Evolutionary conservation across 2,329 filamentous ascomycete species (phyloP).

Genomic region (Diaporthe sp.): DNA sequence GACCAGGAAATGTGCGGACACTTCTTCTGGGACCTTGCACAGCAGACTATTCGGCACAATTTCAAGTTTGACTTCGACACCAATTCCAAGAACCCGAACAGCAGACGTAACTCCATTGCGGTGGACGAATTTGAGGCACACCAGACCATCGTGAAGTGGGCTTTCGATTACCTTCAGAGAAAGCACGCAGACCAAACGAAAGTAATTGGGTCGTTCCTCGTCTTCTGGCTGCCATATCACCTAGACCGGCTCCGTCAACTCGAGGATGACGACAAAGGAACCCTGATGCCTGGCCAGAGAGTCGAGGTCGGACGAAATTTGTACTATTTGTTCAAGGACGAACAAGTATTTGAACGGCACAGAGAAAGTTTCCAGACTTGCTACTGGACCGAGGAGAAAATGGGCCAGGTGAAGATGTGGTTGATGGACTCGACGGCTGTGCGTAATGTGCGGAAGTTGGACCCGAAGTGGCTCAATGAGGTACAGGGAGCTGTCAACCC

Average conservation of each 20-base stretch:
- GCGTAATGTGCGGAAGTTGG: slow-evolving; percentile 41
- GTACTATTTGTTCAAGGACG: slow-evolving; percentile 44
- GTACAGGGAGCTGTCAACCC: slow-evolving; percentile 38
- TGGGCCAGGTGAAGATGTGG: slow-evolving; percentile 43
- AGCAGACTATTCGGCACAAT: slow-evolving; percentile 46
- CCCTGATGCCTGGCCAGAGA: slow-evolving; percentile 38
- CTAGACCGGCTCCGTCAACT: slow-evolving; percentile 40
- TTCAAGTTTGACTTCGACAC: slow-evolving; percentile 46
- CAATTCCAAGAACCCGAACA: slow-evolving; percentile 37
- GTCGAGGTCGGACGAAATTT: slow-evolving; percentile 44
- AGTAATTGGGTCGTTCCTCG: slow-evolving; percentile 42
- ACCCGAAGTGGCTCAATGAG: slow-evolving; percentile 40
- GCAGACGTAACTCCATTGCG: slow-evolving; percentile 39
- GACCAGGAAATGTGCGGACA: slow-evolving; percentile 45
- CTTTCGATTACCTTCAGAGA: slow-evolving; percentile 43
- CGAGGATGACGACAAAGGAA: slow-evolving; percentile 42
- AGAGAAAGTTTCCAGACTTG: neutral
- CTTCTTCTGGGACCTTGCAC: slow-evolving; percentile 48
- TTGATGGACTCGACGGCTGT: slow-evolving; percentile 43
- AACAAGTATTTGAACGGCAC: slow-evolving; percentile 40
- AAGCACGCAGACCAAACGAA: slow-evolving; percentile 39
- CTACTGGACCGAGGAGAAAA: slow-evolving; percentile 41
- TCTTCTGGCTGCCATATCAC: slow-evolving; percentile 44
- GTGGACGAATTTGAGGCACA: slow-evolving; percentile 47
- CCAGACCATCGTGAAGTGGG: slow-evolving; percentile 43